Conservation (phyloP, 768 basidiomycete species). For the Mycena polygramma region DNA sequence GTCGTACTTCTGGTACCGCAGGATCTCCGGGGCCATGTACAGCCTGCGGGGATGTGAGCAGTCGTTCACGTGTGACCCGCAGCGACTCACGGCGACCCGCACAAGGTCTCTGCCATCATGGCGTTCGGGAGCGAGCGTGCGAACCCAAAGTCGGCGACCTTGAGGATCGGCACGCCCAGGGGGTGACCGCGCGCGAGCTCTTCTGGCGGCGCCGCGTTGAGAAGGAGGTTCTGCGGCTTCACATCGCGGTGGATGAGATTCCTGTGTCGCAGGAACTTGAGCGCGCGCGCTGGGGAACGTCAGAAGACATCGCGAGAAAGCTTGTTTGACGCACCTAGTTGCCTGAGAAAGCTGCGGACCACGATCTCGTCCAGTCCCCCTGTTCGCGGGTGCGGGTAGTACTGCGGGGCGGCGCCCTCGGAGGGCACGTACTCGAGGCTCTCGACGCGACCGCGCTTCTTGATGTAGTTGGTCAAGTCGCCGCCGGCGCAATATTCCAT, state of each 20-base stretch:
- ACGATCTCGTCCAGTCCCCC: constrained; percentile 94
- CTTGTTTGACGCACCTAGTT: constrained; percentile 73
- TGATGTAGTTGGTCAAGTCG: constrained; percentile 96
- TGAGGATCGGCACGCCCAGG: constrained; percentile 92
- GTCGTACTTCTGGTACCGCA: constrained; percentile 97
- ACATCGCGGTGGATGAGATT: constrained; percentile 97
- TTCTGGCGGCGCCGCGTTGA: constrained; percentile 84
- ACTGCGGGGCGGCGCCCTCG: constrained; percentile 78
- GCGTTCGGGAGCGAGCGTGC: constrained; percentile 92
- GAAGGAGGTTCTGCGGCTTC: constrained; percentile 96
- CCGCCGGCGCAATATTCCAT: constrained; percentile 99
- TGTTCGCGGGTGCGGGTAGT: constrained; percentile 90
- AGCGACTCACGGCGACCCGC: constrained; percentile 90
- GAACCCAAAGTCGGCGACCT: constrained; percentile 98
- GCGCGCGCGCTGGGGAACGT: constrained; percentile 80
- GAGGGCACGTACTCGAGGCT: constrained; percentile 85
- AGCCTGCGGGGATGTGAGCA: constrained; percentile 60
- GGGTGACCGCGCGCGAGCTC: constrained; percentile 92
- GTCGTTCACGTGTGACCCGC: neutral
- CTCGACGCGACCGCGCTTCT: constrained; percentile 95
- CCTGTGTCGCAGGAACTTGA: constrained; percentile 90
- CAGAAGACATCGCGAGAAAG: constrained; percentile 10
- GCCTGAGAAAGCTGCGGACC: constrained; percentile 92
- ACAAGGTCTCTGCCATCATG: constrained; percentile 97
- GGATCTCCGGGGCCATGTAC: constrained; percentile 99